Evolutionary conservation across 106 monocot genomes (phyloP), one percentile per base, ranked within the genome.

Genomic region (Dendrobium nobile): DNA sequence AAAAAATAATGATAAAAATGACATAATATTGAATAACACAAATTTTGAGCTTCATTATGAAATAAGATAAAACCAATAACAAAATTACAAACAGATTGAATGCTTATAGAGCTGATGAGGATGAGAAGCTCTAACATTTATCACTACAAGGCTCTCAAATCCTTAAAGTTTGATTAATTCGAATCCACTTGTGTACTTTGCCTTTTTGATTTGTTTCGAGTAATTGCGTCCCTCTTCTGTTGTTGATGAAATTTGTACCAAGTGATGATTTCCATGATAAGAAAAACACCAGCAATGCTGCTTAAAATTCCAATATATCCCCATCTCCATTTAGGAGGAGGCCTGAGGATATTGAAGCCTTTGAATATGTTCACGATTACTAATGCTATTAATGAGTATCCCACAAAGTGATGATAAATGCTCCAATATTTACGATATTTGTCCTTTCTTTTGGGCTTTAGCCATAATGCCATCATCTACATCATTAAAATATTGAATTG

Each of bases 381-480:
- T 4, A 85, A 72, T 4, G 74, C 61, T 51, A 85, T 18, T 78
- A 85, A 16, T 4, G 58, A 9, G 33, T 81, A 85, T 11, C 85
- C 85, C n/a, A 81, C 31, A 5, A 80, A 47, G 55, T 81, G 78
- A 73, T 85, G 85, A 47, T 82, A 85, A 5, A 85, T 40, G 18
- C 44, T 75, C 85, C 85, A 85, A 41, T 78, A 48, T 59, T 79
- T 81, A 16, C 81, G 41, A 19, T 74, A 64, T 19, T 40, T 82
- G 54, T 85, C 75, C 7, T 0, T 17, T 19, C 0, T 73, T 5
- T 51, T 78, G 10, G 85, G 82, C 55, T 75, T 85, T 10, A 85
- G 26, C 78, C 85, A 85, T 19, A 85, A 31, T 10, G 85, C 81
- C 54, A 78, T 79, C 15, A 85, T 82, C 85, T 85, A 54, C n/a